These are phyloP conservation scores for Hydrangea macrophylla DNA, from an alignment of 148 eudicot genomes.

Conservation along the genomic window DNA sequence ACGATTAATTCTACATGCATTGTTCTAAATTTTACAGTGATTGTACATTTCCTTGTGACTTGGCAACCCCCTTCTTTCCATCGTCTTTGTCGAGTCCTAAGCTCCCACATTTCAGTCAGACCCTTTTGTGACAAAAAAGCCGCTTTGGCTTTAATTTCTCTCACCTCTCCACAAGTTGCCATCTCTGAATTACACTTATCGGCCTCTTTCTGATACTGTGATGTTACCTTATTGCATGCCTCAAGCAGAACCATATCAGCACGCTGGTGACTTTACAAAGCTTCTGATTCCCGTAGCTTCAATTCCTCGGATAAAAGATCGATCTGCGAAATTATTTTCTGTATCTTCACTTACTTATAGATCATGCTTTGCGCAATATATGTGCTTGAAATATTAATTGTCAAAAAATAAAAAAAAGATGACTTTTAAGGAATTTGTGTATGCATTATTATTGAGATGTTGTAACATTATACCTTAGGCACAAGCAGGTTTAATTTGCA, in stretches of 20 bases:
- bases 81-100: too few relatives aligned
- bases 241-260: constrained; percentile 33
- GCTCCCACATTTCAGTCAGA: too few relatives aligned
- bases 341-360: constrained; percentile 31
- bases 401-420: background rate
- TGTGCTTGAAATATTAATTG: background rate
- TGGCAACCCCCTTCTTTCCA: constrained; percentile 29
- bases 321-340: constrained; percentile 28
- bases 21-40: too few relatives aligned
- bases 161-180: constrained; percentile 37
- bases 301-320: constrained; percentile 32
- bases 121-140: constrained; percentile 25
- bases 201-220: constrained; percentile 41
- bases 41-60: too few relatives aligned
- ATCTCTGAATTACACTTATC: constrained; percentile 41
- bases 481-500: too few relatives aligned
- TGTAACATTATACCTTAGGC: too few relatives aligned
- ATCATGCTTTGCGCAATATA: constrained; percentile 34
- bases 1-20: too few relatives aligned
- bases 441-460: background rate
- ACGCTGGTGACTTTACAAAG: constrained; percentile 24
- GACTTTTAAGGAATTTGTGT: background rate
- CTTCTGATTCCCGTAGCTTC: constrained; percentile 30
- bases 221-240: constrained; percentile 36
- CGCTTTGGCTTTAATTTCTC: constrained; percentile 33